phyloP scores from a whole-genome alignment of 306 rosid genomes.

The Quercus rubra region DNA sequence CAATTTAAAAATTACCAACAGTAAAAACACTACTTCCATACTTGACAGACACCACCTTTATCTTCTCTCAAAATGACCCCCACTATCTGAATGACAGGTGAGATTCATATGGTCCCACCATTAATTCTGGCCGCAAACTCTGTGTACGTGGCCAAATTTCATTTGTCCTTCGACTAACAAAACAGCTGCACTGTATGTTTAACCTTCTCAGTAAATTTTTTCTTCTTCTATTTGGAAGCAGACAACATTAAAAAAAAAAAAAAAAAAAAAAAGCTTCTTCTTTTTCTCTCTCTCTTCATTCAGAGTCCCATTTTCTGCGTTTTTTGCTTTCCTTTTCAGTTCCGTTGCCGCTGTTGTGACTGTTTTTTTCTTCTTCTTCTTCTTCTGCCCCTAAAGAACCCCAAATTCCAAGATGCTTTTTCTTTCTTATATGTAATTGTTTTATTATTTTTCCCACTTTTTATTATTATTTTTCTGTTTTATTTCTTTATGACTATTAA shows the following conservation, averaged over 20 bases:
- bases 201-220: neutral
- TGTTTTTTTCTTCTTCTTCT: too few relatives aligned
- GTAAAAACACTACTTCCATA: slow-evolving; percentile 5
- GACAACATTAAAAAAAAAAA: too few relatives aligned
- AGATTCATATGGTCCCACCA: neutral
- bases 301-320: slow-evolving; percentile 2
- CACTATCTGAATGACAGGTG: slow-evolving; percentile 17
- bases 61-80: slow-evolving; percentile 19
- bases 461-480: neutral
- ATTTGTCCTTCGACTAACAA: slow-evolving; percentile 13
- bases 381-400: too few relatives aligned
- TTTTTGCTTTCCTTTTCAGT: neutral
- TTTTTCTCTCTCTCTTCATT: neutral
- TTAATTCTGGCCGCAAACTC: neutral
- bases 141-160: neutral
- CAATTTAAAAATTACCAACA: neutral
- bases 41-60: neutral
- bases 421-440: slow-evolving; percentile 7
- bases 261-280: neutral
- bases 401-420: neutral
- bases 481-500: slow-evolving; percentile 17
- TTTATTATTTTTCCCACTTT: slow-evolving; percentile 14
- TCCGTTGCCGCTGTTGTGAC: too few relatives aligned
- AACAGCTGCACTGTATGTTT: neutral
- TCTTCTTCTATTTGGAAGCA: slow-evolving; percentile 10